Base-by-base conservation (phyloP, 2,329 filamentous ascomycete genomes). In the Colletotrichum tamarilloi region DNA sequence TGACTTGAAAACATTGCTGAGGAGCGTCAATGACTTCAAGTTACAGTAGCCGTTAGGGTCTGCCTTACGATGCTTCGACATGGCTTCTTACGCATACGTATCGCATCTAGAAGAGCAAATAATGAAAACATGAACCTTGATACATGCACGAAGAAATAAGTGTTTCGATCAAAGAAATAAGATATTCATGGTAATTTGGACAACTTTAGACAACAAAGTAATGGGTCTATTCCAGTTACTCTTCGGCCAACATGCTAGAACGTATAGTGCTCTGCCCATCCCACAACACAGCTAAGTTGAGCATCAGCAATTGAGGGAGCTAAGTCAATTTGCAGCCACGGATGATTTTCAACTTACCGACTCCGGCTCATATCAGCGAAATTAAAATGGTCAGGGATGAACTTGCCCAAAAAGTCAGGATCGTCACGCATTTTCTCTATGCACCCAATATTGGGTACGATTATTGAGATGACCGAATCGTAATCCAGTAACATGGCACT, bases 321-420 rank as follows among this genome's bases (percentile, higher is more conserved):
- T 16, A 19, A 42, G 38, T 42, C 30, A 32, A 32, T 11, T 11
- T 32, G 30, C 30, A 32, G 30, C 30, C 30, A 11, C 30, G 30
- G 5, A 16, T 6, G 5, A 19, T 19, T 7, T 42, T 42, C 38
- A 19, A 3, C 49, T 1, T 56, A 68, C 66, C 46, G 52, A 32
- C 58, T 68, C 2, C 59, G 49, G 28, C 58, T 68, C 66, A 64
- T 68, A 9, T 68, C 59, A n/a, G 66, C 66, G 24, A 68, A 68
- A 14, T 68, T 68, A 58, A 68, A 68, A 7, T 68, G 66, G 19
- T 68, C 66, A 0, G 66, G 66, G 6, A 68, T 68, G 49, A 68
- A 68, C 7, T 57, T 64, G 1, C 19, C 6, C 11, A 57, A 16
- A 26, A 68, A 67, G 9, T 68, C 66, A n/a, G 66, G 32, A 2